These are phyloP conservation scores for Fraxinus cuspidata DNA, from an alignment of 257 asterid species.

Conservation along the genomic window DNA sequence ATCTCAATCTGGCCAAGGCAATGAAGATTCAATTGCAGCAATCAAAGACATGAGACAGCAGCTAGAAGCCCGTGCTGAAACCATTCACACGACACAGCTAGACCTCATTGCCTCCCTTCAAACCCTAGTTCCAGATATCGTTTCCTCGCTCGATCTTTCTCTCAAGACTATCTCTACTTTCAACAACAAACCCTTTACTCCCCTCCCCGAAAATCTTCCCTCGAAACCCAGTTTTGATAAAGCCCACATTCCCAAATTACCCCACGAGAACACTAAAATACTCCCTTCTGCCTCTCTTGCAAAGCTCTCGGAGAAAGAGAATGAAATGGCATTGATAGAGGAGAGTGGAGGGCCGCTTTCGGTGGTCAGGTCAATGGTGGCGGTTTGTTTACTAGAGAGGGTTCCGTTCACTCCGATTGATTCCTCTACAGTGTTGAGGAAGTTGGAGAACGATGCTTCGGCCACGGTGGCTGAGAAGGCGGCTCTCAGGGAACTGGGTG, in stretches of 20 bases:
- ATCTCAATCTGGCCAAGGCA: slow-evolving; percentile 46
- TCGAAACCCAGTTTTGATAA: slow-evolving; percentile 41
- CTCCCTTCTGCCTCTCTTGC: slow-evolving; percentile 30
- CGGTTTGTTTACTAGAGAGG: slow-evolving; percentile 78
- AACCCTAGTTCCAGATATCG: slow-evolving; percentile 76
- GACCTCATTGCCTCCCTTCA: slow-evolving; percentile 86
- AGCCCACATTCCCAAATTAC: slow-evolving; percentile 42
- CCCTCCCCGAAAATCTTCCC: slow-evolving; percentile 71
- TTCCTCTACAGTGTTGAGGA: slow-evolving; percentile 77
- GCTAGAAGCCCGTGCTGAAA: slow-evolving; percentile 71
- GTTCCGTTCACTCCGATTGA: slow-evolving; percentile 79
- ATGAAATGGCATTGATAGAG: slow-evolving; percentile 51
- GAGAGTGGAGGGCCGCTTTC: slow-evolving; percentile 72
- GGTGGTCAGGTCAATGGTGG: slow-evolving; percentile 85
- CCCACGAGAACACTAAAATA: slow-evolving; percentile 31
- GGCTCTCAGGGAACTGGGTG: slow-evolving; percentile 85
- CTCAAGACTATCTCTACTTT: slow-evolving; percentile 64
- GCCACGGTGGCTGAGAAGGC: slow-evolving; percentile 59
- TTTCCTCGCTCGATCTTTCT: slow-evolving; percentile 85
- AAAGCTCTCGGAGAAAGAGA: slow-evolving; percentile 37
- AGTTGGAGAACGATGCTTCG: slow-evolving; percentile 75
- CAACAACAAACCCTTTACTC: slow-evolving; percentile 60
- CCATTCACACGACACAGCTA: slow-evolving; percentile 65
- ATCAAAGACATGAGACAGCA: slow-evolving; percentile 63
- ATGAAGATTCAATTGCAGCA: slow-evolving; percentile 45